phyloP scores from a whole-genome alignment of 495 filamentous ascomycete genomes.

The Penicillium parvum region DNA sequence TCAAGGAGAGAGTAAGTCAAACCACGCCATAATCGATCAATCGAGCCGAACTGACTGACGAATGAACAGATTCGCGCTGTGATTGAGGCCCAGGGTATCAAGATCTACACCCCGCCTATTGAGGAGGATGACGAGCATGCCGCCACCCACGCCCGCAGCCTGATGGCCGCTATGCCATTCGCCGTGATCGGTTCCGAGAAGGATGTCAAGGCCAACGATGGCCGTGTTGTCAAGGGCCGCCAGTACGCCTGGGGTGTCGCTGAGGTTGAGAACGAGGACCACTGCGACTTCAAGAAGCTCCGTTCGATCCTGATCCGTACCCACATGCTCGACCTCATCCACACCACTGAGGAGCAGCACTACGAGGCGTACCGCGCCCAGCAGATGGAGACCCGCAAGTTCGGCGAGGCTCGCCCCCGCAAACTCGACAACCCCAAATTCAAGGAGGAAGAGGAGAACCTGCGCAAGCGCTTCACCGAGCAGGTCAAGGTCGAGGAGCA shows the following conservation, averaged over 20 bases:
- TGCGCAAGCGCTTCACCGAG: conserved; percentile 98
- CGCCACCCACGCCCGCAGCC: conserved; percentile 83
- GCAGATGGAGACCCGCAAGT: conserved; percentile 99
- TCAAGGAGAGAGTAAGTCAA: conserved; percentile 79
- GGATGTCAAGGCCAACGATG: conserved; percentile 93
- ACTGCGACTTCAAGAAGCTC: conserved; percentile 99
- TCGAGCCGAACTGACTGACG: not conserved
- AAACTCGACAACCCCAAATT: conserved; percentile 99
- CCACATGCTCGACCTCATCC: conserved; percentile 99
- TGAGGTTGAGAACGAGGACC: conserved; percentile 98
- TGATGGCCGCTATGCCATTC: conserved; percentile 97
- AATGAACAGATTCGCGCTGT: conserved; percentile 75
- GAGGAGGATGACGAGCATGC: conserved; percentile 98
- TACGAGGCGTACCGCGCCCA: conserved; percentile 98
- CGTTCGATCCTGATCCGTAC: conserved; percentile 97
- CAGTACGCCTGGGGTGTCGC: conserved; percentile 99
- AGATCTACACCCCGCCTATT: conserved; percentile 95
- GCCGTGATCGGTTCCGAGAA: conserved; percentile 98
- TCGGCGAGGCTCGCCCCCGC: conserved; percentile 91
- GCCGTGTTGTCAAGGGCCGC: conserved; percentile 94
- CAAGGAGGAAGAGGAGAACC: conserved; percentile 98
- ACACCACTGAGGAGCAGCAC: conserved; percentile 97
- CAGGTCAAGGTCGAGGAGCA: conserved; percentile 99
- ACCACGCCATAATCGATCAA: conserved; percentile 1
- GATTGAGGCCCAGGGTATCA: conserved; percentile 96